Base-by-base conservation (phyloP, 1,284 basidiomycete genomes). In the Fomitopsis schrenkii region DNA sequence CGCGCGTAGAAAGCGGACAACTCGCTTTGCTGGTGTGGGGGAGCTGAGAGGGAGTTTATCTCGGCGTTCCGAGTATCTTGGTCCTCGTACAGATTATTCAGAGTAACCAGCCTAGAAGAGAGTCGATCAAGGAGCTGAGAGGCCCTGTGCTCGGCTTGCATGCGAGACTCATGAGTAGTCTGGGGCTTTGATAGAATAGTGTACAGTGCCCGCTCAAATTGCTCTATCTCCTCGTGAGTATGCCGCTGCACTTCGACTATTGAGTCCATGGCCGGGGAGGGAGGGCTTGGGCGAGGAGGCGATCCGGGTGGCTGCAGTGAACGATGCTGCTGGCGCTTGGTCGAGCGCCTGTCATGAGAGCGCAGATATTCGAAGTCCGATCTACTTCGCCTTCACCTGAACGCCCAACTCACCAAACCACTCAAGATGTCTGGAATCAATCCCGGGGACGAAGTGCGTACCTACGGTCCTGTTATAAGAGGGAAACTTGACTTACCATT, bases 141-240 rank as follows among this genome's bases (percentile, higher is more conserved):
- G 9, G 94, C 90, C 67, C 91, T 94, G 76, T 97, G 93, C 73
- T 96, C 93, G 63, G 87, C 88, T 71, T 91, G 86, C 40, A 97
- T 79, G 62, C 82, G 82, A 54, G 76, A 74, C 68, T 91, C 87
- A 68, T 92, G 90, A 6, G 82, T 80, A 6, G 80, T 68, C 63
- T 82, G 77, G 55, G 80, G 83, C 59, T 88, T 81, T 9, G 91
- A 90, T 33, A 93, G 82, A 1, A 92, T 77, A 2, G 83, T 85
- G 65, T 88, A 90, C 9, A 93, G 80, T 4, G 86, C 88, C 54
- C 83, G 79, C 69, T 92, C 93, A 67, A 95, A 94, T 62, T 93
- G 87, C 78, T 99, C 97, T 33, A 94, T 84, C 76, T 98, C 96
- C 79, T 98, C 95, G 76, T 98, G 96, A 9, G 90, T 93, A 69